These are phyloP conservation scores for Hygrocybe punicea DNA, from an alignment of 768 basidiomycete genomes.

Conservation along the genomic window DNA sequence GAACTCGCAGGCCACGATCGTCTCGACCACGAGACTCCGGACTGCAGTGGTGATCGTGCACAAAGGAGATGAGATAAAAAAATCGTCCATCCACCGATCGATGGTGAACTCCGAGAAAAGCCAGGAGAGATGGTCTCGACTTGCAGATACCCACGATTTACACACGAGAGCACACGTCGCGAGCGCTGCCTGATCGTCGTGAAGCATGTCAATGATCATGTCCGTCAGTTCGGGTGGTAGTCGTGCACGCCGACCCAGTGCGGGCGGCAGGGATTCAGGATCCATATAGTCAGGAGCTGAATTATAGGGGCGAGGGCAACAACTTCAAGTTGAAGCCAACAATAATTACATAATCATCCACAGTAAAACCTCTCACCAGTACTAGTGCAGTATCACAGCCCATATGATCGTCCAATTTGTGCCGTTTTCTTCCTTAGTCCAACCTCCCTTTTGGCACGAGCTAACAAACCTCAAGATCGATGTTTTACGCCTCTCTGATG, in stretches of 20 bases:
- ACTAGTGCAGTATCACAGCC: no score
- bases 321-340: no score
- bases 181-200: neutral
- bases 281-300: no score
- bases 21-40: neutral
- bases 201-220: neutral
- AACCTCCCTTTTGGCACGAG: slow-evolving; percentile 91
- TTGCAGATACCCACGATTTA: neutral
- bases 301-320: no score
- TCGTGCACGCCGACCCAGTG: neutral
- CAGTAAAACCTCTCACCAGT: no score
- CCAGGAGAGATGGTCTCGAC: neutral
- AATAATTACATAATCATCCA: no score
- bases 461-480: slow-evolving; percentile 90
- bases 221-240: neutral
- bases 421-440: slow-evolving; percentile 81
- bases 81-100: neutral
- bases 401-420: slow-evolving; percentile 75
- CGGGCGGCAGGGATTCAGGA: no score
- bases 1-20: neutral
- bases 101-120: neutral
- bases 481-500: slow-evolving; percentile 77
- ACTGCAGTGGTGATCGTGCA: neutral
- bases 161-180: neutral
- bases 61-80: neutral